Evolutionary conservation across 2,329 filamentous ascomycete species (phyloP), one percentile per base, ranked within the genome.

Genomic region (Rhinocladiella similis): DNA sequence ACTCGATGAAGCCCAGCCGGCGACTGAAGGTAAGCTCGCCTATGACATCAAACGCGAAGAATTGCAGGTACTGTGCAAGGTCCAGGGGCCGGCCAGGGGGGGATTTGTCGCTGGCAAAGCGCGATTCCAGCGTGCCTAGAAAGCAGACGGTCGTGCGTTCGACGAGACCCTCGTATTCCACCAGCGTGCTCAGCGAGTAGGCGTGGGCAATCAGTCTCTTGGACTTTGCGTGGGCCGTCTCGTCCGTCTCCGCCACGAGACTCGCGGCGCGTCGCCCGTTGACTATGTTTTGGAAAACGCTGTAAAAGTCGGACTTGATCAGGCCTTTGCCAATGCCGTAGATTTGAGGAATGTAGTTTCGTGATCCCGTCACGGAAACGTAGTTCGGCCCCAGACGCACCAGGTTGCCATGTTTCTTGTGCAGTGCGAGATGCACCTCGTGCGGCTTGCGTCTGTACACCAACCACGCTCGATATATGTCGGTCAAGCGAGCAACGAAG

Each of bases 141-240:
- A 72, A 66, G 1, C 60, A 62, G 16, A 56, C 25, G 1, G 70
- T 70, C 0, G 69, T 73, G 1, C 59, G 66, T 50, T 75, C 71
- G 5, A 74, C 72, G 27, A 72, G 69, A 1, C 67, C 67, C 50
- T 74, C 72, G 42, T 72, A 75, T 10, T 72, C 70, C 5, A 76
- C 68, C 12, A 78, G 56, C 0, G 69, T 75, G 18, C 66, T 73
- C 65, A 79, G 69, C 1, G 73, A 70, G 57, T 78, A 78, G 0
- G 71, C 68, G 33, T 67, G 66, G 0, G 75, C 71, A 12, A 77
- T 68, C 1, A 70, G 66, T 13, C 72, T 68, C 46, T 74, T 75
- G 5, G 75, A 72, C 9, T 63, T 67, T 1, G 72, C 70, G 59
- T 80, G 77, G 20, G 71, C 70, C 1, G 53, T 63, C 50, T 78